Evolutionary conservation across 768 basidiomycete species (phyloP), one percentile per base, ranked within the genome.

Genomic region (Tricholoma furcatifolium): DNA sequence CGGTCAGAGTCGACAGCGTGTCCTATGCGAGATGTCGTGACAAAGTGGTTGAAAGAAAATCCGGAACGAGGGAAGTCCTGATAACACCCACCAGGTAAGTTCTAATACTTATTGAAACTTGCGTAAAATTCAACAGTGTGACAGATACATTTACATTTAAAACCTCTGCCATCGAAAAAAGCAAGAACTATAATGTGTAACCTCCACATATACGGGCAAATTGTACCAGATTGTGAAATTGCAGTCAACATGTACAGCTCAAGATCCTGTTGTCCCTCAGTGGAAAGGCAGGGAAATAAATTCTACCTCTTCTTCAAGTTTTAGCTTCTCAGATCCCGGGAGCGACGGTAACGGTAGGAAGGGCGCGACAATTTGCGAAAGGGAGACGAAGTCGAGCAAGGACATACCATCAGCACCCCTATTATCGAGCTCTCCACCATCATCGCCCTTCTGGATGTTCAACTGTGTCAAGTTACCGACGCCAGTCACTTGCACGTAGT

Each of bases 361-460:
- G 43, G 6, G 70, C 12, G 21, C 72, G 74, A 67, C 93, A 95
- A 60, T 80, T 74, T 9, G 84, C 89, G 0, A 23, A 30, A 14
- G 20, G 5, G 6, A 9, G 6, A 14, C 17, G 17, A 21, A 2
- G 24, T 48, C 9, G 3, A 15, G n/a, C 20, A 9, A 20, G 3
- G 36, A 21, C 43, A 15, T 57, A 70, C 73, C 75, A 56, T 87
- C 86, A 54, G 86, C 82, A 46, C 85, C 87, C 48, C 82, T 76
- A 40, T 86, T 81, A 65, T 91, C 87, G 35, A 90, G 74, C 65
- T 93, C 91, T 48, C 91, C 91, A 24, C 75, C 76, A 17, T 61
- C 70, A 60, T 93, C 91, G 4, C 67, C 71, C 0, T 61, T 45
- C 1, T 65, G 63, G 36, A 93, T 64, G 70, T 89, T 79, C 62